Base-by-base conservation (phyloP, 148 eudicot species). In the Rheum nobile region DNA sequence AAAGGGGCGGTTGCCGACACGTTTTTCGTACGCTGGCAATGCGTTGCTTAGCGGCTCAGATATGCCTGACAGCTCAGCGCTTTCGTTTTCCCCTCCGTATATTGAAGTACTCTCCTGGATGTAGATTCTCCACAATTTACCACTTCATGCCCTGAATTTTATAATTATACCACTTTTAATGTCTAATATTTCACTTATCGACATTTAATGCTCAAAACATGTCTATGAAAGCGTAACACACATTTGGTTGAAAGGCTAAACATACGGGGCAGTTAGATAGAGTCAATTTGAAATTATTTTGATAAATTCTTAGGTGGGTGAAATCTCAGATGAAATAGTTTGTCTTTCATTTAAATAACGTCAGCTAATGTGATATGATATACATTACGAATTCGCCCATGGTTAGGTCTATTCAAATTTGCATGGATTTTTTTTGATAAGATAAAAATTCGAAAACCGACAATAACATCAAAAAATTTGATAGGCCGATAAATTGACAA, bases 1-100 rank as follows among this genome's bases (percentile, higher is more conserved):
- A 32, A 63, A 57, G 21, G 70, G 39, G 39, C 70, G 70, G 70
- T 65, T 65, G 70, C 70, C 41, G 32, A 32, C 70, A 65, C 70
- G 70, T 65, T 65, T 65, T 14, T 41, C 41, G 11, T 65, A 65
- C 70, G 70, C 70, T 63, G 69, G 38, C 70, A 31, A 32, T 31
- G 70, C 21, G 70, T 32, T 65, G 70, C 41, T 65, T 65, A 31
- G 39, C 70, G 38, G 70, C 41, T 65, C 70, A 65, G 7, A 32
- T 32, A 32, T 65, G 39, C 41, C 70, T 65, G 41, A 14, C 69
- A 29, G 21, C 69, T 31, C 69, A 29, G 8, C 34, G 2, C 34
- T 59, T 26, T 28, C 67, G 9, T 59, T 28, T 28, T 54, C 13
- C 31, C 22, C 22, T 8, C 13, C 2, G 4, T 38, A n/a, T n/a